phyloP scores from a whole-genome alignment of 2,329 filamentous ascomycete genomes.

The Penicillium expansum region DNA sequence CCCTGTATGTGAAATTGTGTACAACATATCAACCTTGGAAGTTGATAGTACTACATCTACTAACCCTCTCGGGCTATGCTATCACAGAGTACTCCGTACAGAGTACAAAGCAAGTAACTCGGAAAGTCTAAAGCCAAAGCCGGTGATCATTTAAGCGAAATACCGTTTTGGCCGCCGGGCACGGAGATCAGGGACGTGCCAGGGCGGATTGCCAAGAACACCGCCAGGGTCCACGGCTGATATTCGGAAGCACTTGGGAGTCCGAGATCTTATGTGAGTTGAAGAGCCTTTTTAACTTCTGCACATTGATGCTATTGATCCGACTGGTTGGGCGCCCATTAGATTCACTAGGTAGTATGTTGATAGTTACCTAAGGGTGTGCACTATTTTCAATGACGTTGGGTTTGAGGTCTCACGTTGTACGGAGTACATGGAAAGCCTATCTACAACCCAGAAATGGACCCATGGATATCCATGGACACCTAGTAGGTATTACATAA shows the following conservation, averaged over 20 bases:
- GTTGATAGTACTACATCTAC: not conserved
- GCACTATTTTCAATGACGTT: not conserved
- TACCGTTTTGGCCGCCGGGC: not conserved
- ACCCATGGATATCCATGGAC: not conserved
- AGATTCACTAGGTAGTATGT: not conserved
- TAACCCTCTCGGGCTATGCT: not conserved
- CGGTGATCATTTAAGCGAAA: slow-evolving; percentile 5
- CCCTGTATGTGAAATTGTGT: not conserved
- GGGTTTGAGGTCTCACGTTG: not conserved
- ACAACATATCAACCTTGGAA: not conserved
- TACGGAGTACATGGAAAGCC: not conserved
- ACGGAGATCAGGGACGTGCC: slow-evolving; percentile 16
- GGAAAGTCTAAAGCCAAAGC: not conserved
- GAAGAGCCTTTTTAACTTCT: not conserved
- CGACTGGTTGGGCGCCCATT: not conserved
- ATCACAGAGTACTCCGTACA: not conserved
- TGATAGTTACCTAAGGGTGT: not conserved
- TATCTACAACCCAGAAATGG: not conserved
- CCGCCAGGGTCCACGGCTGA: slow-evolving; percentile 22
- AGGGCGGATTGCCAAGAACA: slow-evolving; percentile 14
- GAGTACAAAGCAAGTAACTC: not conserved
- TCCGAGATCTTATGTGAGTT: not conserved
- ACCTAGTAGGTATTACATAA: not conserved
- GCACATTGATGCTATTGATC: not conserved
- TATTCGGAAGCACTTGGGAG: slow-evolving; percentile 7